Conservation (phyloP, 371 early-diverging fungal species). For the Mucor lusitanicus region DNA sequence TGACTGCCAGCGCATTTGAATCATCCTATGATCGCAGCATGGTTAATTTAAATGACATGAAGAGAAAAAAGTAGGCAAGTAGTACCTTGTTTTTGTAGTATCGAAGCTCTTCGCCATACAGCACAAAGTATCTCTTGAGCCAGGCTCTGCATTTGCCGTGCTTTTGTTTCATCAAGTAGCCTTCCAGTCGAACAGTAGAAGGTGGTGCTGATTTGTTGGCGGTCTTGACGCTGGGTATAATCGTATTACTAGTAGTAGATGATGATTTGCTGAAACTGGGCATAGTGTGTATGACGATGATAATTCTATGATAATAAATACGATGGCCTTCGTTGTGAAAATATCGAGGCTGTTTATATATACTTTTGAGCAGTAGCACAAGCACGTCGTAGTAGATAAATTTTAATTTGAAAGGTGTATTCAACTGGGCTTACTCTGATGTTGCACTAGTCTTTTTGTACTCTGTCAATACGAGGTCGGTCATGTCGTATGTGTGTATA, state of each 20-base stretch:
- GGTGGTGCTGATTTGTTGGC: slow-evolving; percentile 9
- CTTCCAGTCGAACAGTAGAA: slow-evolving; percentile 18
- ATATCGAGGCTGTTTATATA: not conserved
- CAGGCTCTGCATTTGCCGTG: slow-evolving; percentile 39
- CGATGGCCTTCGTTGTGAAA: not conserved
- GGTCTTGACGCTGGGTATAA: slow-evolving; percentile 17
- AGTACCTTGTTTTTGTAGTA: slow-evolving; percentile 21
- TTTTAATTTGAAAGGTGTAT: not conserved
- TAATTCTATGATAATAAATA: not conserved
- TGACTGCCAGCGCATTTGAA: slow-evolving; percentile 23
- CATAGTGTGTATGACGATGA: not conserved
- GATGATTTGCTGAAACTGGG: not conserved
- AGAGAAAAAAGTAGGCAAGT: too few relatives aligned
- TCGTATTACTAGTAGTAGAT: not conserved
- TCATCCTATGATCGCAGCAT: slow-evolving; percentile 26
- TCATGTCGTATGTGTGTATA: not conserved
- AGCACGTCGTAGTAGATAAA: not conserved
- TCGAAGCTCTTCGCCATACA: slow-evolving; percentile 18
- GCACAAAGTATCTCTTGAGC: slow-evolving; percentile 23
- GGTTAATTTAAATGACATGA: not conserved
- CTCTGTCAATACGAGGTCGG: not conserved
- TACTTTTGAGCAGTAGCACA: not conserved
- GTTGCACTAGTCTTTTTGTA: not conserved
- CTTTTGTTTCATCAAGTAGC: slow-evolving; percentile 45
- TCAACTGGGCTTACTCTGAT: not conserved